Conservation (phyloP, 331 rosid genomes). For the Arachis monticola region DNA sequence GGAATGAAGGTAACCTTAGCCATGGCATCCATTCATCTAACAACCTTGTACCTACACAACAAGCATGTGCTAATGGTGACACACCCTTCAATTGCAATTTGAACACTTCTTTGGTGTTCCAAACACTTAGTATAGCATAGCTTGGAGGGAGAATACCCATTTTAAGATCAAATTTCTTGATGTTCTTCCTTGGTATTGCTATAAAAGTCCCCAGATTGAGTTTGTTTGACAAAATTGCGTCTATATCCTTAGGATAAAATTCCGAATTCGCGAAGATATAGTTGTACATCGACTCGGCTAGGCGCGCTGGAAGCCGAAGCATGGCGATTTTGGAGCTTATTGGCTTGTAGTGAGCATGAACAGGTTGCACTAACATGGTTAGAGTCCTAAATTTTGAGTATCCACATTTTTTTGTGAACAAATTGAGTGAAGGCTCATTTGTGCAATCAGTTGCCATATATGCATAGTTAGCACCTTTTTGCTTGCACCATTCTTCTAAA, state of each 20-base stretch:
- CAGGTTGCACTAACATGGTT: constrained; percentile 81
- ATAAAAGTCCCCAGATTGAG: constrained; percentile 84
- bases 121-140: constrained; percentile 79
- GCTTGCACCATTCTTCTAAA: constrained; percentile 86
- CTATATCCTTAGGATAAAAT: constrained; percentile 74
- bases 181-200: constrained; percentile 67
- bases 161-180: constrained; percentile 55
- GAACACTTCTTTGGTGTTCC: constrained; percentile 94
- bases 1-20: constrained; percentile 85
- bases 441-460: constrained; percentile 93
- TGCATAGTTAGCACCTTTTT: constrained; percentile 72
- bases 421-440: constrained; percentile 79
- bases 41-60: constrained; percentile 73
- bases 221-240: constrained; percentile 61
- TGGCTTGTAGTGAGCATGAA: constrained; percentile 80
- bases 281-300: constrained; percentile 56
- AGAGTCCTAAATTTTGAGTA: constrained; percentile 81
- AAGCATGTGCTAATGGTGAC: constrained; percentile 60
- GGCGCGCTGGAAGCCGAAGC: constrained; percentile 47
- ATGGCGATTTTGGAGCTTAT: constrained; percentile 47
- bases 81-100: constrained; percentile 79
- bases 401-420: constrained; percentile 71
- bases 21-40: constrained; percentile 88
- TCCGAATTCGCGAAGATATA: constrained; percentile 63
- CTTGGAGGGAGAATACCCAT: constrained; percentile 51